Evolutionary conservation across 1,284 basidiomycete genomes (phyloP), one percentile per base, ranked within the genome.

Genomic region (Sanguinoderma infundibulare): DNA sequence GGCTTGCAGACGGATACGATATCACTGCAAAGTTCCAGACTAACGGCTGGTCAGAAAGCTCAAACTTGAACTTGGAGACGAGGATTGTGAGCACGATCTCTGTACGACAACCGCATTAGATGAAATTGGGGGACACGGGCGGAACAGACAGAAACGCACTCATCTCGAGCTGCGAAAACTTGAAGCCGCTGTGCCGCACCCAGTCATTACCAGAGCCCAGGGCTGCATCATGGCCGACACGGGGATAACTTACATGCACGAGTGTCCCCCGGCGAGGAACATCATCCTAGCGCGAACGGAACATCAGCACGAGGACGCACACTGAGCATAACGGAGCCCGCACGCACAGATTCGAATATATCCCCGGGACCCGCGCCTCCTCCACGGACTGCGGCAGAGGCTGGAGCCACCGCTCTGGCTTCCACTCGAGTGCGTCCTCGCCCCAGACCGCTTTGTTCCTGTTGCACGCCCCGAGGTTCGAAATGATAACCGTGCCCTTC

Each of bases 381-480:
- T 57, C 61, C 22, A 71, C 57, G 0, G 64, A 51, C 3, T 34
- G 32, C 4, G 71, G 70, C 1, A 71, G 59, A 2, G 67, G 64
- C 12, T 63, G 53, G 5, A 75, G 61, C 72, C 73, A 74, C 4
- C 73, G 69, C 49, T 74, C 71, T 0, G 73, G 72, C 79, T 73
- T 82, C 75, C 82, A 87, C 55, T 84, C 79, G 20, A 64, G 60
- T 5, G 82, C 79, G 67, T 87, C 85, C 39, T 80, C 76, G 5
- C 86, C 86, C 86, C 86, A 88, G 4, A 87, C 71, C 1, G 75
- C 72, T 61, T 77, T 78, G 42, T 75, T 70, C 8, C 75, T 67
- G 66, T 88, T 86, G 46, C 84, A 65, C 0, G 75, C 70, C 2
- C 76, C 62, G 14, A 86, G 80, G 1, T 84, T 81, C 26, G 86